phyloP scores from a whole-genome alignment of 495 filamentous ascomycete genomes.

The Penicillium fimorum region DNA sequence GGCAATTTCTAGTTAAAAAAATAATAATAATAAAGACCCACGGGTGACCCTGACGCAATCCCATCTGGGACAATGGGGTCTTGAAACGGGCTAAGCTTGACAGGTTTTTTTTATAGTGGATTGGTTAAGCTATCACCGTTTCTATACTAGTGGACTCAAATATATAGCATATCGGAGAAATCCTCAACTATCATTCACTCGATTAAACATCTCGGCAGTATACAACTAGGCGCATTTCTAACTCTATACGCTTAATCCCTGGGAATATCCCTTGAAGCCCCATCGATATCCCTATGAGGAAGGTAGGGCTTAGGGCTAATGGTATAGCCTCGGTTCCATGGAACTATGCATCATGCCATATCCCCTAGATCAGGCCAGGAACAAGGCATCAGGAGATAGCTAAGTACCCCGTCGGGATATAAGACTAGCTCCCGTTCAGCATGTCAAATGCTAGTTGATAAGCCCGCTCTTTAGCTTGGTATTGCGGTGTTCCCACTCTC shows the following conservation, averaged over 20 bases:
- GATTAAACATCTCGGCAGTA: not conserved
- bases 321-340: conserved; percentile 4
- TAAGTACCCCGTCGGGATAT: not conserved
- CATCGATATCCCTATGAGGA: not conserved
- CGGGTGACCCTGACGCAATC: conserved; percentile 20
- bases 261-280: not conserved
- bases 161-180: not conserved
- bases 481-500: conserved; percentile 22
- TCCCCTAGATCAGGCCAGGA: conserved; percentile 15
- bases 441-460: conserved; percentile 37
- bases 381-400: conserved; percentile 3
- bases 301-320: conserved; percentile 30
- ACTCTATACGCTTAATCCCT: not conserved
- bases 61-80: not conserved
- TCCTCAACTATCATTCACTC: not conserved
- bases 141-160: not conserved
- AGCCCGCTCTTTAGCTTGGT: conserved; percentile 35
- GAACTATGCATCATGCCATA: conserved; percentile 12
- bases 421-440: conserved; percentile 19
- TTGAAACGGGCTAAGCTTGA: conserved; percentile 5
- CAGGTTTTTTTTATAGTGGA: not conserved
- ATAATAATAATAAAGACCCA: conserved; percentile 19
- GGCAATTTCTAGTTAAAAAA: not conserved
- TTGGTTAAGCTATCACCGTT: not conserved
- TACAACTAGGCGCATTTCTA: not conserved